Evolutionary conservation across 2,329 filamentous ascomycete genomes (phyloP).

Genomic region (Lomentospora prolificans): DNA sequence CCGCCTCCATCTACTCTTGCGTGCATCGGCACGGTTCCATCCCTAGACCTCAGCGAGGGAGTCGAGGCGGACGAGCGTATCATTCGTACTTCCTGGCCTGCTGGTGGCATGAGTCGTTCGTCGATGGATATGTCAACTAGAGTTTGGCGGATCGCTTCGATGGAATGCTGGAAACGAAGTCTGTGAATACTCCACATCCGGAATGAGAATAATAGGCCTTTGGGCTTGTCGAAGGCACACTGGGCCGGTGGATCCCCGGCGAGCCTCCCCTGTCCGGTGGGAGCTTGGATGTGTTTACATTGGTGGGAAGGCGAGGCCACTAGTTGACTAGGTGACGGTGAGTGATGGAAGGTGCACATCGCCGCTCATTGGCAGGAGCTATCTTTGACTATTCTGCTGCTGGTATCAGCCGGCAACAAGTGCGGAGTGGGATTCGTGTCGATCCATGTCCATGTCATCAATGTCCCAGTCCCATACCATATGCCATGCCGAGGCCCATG

Average conservation of each 20-base stretch:
- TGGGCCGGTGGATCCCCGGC: not conserved
- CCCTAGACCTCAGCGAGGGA: conserved; percentile 64
- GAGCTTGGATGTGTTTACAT: conserved; percentile 4
- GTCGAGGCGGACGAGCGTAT: conserved; percentile 64
- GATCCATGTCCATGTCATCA: no score
- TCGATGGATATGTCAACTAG: conserved; percentile 32
- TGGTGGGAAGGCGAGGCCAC: not conserved
- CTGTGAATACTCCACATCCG: conserved; percentile 7
- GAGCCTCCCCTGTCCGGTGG: not conserved
- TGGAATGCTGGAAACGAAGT: conserved; percentile 20
- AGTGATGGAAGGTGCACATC: not conserved
- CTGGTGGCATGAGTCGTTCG: conserved; percentile 34
- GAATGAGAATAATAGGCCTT: not conserved
- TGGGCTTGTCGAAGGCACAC: not conserved
- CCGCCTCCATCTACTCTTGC: conserved; percentile 53
- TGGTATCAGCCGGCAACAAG: no score
- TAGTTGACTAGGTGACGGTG: conserved; percentile 6
- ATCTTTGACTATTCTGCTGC: no score
- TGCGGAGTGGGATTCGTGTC: no score
- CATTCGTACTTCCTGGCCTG: conserved; percentile 22
- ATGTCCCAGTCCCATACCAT: no score
- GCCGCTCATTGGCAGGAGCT: no score
- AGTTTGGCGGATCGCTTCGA: conserved; percentile 28
- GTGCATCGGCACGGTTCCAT: conserved; percentile 51
- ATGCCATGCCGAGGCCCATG: no score